A percentile compares a stretch with the other conserved stretches of the same genome.
Evolutionary conservation across 2,329 filamentous ascomycete species (phyloP).

Genomic region (Juglanconis sp.): DNA sequence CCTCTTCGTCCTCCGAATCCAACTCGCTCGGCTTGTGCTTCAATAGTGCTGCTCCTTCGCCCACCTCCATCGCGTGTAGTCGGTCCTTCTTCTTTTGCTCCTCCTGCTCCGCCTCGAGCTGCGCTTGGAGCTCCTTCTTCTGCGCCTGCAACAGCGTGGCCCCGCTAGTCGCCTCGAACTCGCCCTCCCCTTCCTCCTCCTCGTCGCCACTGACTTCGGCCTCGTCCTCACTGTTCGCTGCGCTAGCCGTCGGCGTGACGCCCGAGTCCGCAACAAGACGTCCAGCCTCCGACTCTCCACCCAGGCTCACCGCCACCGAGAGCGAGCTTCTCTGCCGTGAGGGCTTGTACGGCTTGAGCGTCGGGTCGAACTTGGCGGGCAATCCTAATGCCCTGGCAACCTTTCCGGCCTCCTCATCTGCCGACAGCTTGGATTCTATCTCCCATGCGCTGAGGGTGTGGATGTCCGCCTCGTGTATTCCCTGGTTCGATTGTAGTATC

Average conservation of each 20-base stretch:
- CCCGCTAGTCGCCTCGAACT: slow-evolving; percentile 39
- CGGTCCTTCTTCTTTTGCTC: slow-evolving; percentile 49
- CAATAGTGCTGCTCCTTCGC: slow-evolving; percentile 51
- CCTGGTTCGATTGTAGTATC: slow-evolving; percentile 65
- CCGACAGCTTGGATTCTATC: slow-evolving; percentile 51
- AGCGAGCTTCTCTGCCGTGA: slow-evolving; percentile 22
- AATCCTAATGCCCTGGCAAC: slow-evolving; percentile 62
- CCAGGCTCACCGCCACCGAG: slow-evolving; percentile 22
- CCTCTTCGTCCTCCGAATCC: slow-evolving; percentile 25
- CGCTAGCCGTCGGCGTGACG: slow-evolving; percentile 21
- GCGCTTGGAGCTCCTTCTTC: slow-evolving; percentile 37
- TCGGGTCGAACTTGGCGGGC: slow-evolving; percentile 61
- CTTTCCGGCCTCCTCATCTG: slow-evolving; percentile 62
- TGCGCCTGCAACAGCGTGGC: slow-evolving; percentile 40
- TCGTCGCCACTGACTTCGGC: slow-evolving; percentile 23
- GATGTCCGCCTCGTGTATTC: slow-evolving; percentile 57
- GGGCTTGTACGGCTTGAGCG: slow-evolving; percentile 52
- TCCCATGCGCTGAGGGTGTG: slow-evolving; percentile 52
- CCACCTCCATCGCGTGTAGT: slow-evolving; percentile 58
- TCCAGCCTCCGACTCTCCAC: slow-evolving; percentile 1
- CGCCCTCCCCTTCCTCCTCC: slow-evolving; percentile 44
- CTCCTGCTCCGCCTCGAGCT: slow-evolving; percentile 28
- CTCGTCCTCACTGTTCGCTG: slow-evolving; percentile 22
- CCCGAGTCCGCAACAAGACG: slow-evolving; percentile 19
- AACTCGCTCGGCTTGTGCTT: slow-evolving; percentile 22